Conservation (phyloP, 768 basidiomycete species). For the Baorangia bicolor region DNA sequence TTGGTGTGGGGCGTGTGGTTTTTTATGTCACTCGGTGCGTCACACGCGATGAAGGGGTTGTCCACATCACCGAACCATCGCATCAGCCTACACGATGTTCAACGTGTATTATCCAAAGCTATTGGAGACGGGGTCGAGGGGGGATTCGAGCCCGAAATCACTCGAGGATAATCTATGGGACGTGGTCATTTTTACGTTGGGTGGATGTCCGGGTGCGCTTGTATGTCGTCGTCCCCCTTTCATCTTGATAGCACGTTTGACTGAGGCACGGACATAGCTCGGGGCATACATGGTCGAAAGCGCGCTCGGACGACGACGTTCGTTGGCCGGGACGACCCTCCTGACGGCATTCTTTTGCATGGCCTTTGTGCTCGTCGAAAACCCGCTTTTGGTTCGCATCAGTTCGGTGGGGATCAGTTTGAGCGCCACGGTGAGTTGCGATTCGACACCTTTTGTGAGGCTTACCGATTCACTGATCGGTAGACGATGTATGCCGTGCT, state of each 20-base stretch:
- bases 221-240: constrained; percentile 42
- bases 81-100: constrained; percentile 85
- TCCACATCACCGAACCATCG: neutral
- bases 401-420: constrained; percentile 75
- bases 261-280: constrained; percentile 45
- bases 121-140: constrained; percentile 53
- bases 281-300: constrained; percentile 79
- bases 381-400: no score
- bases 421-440: constrained; percentile 51
- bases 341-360: constrained; percentile 73
- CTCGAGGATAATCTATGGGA: constrained; percentile 74
- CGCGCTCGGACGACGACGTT: constrained; percentile 65
- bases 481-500: constrained; percentile 87
- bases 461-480: neutral
- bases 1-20: constrained; percentile 81
- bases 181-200: constrained; percentile 81
- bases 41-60: neutral
- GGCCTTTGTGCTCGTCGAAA: constrained; percentile 60
- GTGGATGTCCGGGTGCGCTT: constrained; percentile 81
- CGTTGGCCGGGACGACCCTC: constrained; percentile 74
- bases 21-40: constrained; percentile 71
- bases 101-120: constrained; percentile 89
- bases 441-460: neutral
- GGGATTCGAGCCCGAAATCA: constrained; percentile 37
- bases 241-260: neutral